Evolutionary conservation across 768 basidiomycete species (phyloP).

Genomic region (Erythrobasidium yunnanense): DNA sequence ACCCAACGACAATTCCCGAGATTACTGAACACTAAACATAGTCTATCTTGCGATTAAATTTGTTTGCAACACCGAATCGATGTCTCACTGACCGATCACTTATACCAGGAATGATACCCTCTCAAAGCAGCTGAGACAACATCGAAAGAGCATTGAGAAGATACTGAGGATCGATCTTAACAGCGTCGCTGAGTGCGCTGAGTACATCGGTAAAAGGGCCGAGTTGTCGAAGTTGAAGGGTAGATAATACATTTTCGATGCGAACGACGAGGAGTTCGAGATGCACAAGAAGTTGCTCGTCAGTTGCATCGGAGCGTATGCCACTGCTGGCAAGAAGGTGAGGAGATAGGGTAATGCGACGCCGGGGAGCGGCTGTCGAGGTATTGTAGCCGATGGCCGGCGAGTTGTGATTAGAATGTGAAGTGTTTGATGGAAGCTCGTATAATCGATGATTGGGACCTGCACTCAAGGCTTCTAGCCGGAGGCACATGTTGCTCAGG

Average conservation of each 20-base stretch:
- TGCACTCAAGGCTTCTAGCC: conserved; percentile 22
- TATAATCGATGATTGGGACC: conserved; percentile 9
- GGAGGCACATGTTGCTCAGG: conserved; percentile 11
- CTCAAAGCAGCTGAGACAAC: conserved; percentile 25
- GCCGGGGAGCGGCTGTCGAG: conserved; percentile 28
- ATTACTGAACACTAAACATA: too few species aligned
- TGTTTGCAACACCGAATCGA: too few species aligned
- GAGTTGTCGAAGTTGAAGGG: conserved; percentile 34
- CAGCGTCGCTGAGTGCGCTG: conserved; percentile 19
- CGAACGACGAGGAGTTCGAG: conserved; percentile 34
- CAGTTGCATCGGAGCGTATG: conserved; percentile 33
- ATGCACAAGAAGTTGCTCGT: conserved; percentile 34
- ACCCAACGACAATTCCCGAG: too few species aligned
- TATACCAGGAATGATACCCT: not conserved
- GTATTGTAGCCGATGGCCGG: conserved; percentile 3
- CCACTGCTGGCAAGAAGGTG: not conserved
- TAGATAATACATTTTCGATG: conserved; percentile 34
- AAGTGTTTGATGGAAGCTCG: not conserved
- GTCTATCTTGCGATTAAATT: too few species aligned
- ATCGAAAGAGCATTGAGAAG: conserved; percentile 23
- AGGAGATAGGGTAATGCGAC: conserved; percentile 17
- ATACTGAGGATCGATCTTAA: conserved; percentile 17
- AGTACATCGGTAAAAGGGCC: conserved; percentile 37
- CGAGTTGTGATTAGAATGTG: conserved; percentile 13
- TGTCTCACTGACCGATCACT: too few species aligned